Percentiles rank a stretch among this genome's conserved stretches.
Evolutionary conservation across 495 filamentous ascomycete species (phyloP).

Genomic region (Penicillium paxilli): DNA sequence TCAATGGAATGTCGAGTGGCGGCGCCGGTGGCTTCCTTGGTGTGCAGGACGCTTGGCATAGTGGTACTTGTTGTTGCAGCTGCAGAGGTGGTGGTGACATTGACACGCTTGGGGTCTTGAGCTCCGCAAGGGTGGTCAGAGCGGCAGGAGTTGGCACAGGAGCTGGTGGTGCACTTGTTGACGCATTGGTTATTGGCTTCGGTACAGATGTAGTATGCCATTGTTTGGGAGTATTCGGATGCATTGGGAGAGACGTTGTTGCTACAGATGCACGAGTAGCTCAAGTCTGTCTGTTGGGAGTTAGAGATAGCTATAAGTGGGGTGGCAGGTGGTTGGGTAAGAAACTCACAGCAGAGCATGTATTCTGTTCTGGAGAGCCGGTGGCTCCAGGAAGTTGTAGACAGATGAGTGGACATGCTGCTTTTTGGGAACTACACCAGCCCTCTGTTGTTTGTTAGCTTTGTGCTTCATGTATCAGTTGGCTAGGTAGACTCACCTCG

Average conservation of each 20-base stretch:
- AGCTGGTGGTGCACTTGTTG: constrained; percentile 55
- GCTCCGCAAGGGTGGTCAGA: constrained; percentile 79
- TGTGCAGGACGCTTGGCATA: constrained; percentile 17
- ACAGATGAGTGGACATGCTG: constrained; percentile 77
- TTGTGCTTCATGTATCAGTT: neutral
- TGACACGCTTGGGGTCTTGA: constrained; percentile 61
- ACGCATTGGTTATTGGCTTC: constrained; percentile 73
- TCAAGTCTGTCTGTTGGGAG: too few relatives aligned
- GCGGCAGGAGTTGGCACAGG: constrained; percentile 65
- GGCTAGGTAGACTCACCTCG: constrained; percentile 35
- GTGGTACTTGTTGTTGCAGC: constrained; percentile 38
- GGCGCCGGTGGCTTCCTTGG: constrained; percentile 15
- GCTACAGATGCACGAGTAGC: constrained; percentile 73
- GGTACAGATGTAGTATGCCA: constrained; percentile 82
- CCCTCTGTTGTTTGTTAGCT: constrained; percentile 39
- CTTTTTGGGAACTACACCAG: constrained; percentile 70
- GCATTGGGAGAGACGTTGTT: constrained; percentile 73
- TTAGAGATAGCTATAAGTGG: too few relatives aligned
- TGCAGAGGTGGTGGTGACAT: constrained; percentile 52
- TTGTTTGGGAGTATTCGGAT: constrained; percentile 79
- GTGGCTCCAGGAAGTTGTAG: constrained; percentile 59
- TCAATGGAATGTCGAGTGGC: constrained; percentile 40
- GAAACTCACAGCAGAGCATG: constrained; percentile 68
- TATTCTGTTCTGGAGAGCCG: constrained; percentile 56
- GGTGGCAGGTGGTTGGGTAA: neutral